Conservation (phyloP, 331 rosid genomes). For the Spiraea crenata region DNA sequence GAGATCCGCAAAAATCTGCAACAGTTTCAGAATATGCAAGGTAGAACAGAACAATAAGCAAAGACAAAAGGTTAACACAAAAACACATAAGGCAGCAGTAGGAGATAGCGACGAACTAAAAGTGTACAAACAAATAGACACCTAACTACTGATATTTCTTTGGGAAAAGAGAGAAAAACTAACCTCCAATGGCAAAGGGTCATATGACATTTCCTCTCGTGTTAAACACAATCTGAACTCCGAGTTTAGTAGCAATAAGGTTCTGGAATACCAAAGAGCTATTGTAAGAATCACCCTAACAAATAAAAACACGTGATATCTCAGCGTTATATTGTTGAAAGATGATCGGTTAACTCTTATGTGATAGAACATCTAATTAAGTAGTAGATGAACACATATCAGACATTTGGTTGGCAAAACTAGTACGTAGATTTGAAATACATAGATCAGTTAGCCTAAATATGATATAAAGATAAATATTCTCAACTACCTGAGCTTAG, state of each 20-base stretch:
- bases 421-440: conserved; percentile 42
- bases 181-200: conserved; percentile 87
- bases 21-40: conserved; percentile 10
- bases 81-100: not conserved
- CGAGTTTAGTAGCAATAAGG: conserved; percentile 87
- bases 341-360: not conserved
- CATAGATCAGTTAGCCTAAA: conserved; percentile 22
- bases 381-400: not conserved
- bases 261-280: conserved; percentile 48
- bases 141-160: not conserved
- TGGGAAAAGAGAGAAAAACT: conserved; percentile 18
- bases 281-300: conserved; percentile 4
- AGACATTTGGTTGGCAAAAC: conserved; percentile 39
- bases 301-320: not conserved
- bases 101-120: not conserved
- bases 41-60: conserved; percentile 12
- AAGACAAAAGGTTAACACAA: too few relatives aligned
- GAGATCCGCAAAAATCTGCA: conserved; percentile 85
- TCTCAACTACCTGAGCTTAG: too few relatives aligned
- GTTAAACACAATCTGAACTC: conserved; percentile 85
- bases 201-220: conserved; percentile 68
- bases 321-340: not conserved
- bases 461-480: too few relatives aligned
- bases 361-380: not conserved
- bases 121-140: not conserved